phyloP scores from a whole-genome alignment of 441 rosid genomes.

The Gossypium lobatum region DNA sequence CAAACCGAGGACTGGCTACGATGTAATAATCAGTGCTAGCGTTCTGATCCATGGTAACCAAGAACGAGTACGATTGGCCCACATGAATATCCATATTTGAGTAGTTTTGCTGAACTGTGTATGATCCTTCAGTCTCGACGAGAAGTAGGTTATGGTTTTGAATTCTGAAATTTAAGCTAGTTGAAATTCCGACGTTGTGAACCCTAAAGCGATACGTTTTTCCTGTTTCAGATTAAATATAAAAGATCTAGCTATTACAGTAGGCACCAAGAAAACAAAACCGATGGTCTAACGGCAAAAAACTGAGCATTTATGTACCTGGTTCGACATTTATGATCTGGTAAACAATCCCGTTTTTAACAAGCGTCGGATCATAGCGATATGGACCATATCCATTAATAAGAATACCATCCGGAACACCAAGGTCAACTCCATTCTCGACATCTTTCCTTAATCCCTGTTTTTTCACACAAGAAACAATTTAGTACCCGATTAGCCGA shows the following conservation, averaged over 20 bases:
- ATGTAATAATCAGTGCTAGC: constrained; percentile 76
- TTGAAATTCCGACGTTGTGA: constrained; percentile 76
- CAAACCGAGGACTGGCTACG: constrained; percentile 71
- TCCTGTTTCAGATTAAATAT: constrained; percentile 35
- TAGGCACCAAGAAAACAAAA: constrained; percentile 6
- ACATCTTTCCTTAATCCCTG: constrained; percentile 69
- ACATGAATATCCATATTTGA: constrained; percentile 80
- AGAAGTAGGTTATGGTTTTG: constrained; percentile 81
- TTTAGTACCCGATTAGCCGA: constrained; percentile 6
- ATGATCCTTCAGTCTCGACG: constrained; percentile 90
- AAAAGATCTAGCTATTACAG: neutral
- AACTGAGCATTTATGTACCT: constrained; percentile 31
- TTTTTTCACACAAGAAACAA: constrained; percentile 14
- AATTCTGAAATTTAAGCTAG: constrained; percentile 82
- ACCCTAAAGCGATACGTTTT: constrained; percentile 76
- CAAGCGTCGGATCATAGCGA: constrained; percentile 44
- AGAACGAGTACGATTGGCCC: constrained; percentile 85
- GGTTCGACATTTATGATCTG: constrained; percentile 72
- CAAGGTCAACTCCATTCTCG: constrained; percentile 47
- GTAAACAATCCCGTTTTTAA: constrained; percentile 42
- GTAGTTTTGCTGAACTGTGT: constrained; percentile 73
- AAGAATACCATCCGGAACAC: constrained; percentile 70
- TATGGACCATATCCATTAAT: constrained; percentile 80
- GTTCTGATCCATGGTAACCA: constrained; percentile 84
- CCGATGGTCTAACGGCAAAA: neutral